Base-by-base conservation (phyloP, 2,329 filamentous ascomycete species). In the Stachybotrys echinatus region DNA sequence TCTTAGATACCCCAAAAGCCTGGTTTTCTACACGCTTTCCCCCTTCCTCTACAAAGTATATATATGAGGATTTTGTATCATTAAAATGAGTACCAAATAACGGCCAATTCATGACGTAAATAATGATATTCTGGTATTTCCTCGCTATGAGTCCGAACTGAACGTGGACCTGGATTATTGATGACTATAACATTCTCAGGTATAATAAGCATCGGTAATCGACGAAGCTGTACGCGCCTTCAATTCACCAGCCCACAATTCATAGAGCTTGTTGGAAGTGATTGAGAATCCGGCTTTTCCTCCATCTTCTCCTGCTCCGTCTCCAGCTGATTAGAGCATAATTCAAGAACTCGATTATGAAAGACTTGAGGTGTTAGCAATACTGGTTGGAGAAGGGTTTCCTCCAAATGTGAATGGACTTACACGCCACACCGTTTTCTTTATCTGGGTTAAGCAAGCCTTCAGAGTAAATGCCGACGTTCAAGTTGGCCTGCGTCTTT, bases 361-460 rank as follows among this genome's bases (percentile, higher is more conserved):
- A 34, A 34, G 14, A 10, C 27, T 34, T 8, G 10, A 34, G 10
- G 14, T 14, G 27, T 34, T 14, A 34, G 27, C 27, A 34, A 10
- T 34, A 34, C n/a, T n/a, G 27, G 14, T 34, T 14, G n/a, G n/a
- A 34, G 14, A 31, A 34, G 10, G 27, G 10, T 5, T 14, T 14
- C 14, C 27, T 34, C 27, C 27, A 34, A 14, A 5, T n/a, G n/a
- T n/a, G 27, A 34, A 34, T 34, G 14, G 27, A 52, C 54, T 27
- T 54, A 58, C 55, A 58, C 1, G 50, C 27, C 45, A 81, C 79
- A 0, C 79, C 79, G 46, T 71, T 77, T 58, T 81, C 78, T 59
- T 81, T 80, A 20, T 66, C 64, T 5, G 77, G 76, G 55, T 82
- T 81, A 52, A 82, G 61, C 10, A 81, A 72, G 0, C 79, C 79